phyloP scores from a whole-genome alignment of 257 asterid genomes.

The Galeopsis tetrahit region DNA sequence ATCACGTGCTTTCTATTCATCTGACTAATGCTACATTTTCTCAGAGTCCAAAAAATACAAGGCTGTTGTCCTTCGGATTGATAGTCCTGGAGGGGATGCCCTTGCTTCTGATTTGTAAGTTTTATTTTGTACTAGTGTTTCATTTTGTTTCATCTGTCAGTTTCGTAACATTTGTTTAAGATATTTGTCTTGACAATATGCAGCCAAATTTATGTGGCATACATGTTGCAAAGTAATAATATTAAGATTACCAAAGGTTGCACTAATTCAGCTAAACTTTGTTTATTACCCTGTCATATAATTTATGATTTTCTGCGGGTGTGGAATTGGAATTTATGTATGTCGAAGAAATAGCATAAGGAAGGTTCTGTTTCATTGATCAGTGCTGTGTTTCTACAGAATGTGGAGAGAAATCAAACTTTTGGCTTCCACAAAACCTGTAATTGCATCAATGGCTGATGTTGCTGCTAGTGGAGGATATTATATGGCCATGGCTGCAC shows the following conservation, averaged over 20 bases:
- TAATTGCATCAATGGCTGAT: conserved; percentile 95
- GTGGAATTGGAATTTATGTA: not conserved
- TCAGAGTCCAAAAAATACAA: conserved; percentile 88
- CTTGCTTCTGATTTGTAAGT: conserved; percentile 99
- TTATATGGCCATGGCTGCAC: conserved; percentile 97
- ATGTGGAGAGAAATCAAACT: conserved; percentile 99
- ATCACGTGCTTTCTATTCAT: conserved; percentile 15
- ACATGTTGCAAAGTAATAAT: not conserved
- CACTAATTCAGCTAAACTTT: not conserved
- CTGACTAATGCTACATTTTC: conserved; percentile 26
- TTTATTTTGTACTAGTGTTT: not conserved
- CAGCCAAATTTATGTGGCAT: not conserved
- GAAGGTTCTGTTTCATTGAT: conserved; percentile 25
- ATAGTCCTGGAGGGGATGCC: conserved; percentile 99
- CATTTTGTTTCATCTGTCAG: not conserved
- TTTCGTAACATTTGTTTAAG: not conserved
- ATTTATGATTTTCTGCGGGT: too few species aligned
- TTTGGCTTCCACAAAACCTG: conserved; percentile 88
- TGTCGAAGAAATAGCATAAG: not conserved
- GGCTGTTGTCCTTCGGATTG: conserved; percentile 91
- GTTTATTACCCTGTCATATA: not conserved
- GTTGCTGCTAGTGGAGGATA: conserved; percentile 99
- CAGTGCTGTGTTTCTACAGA: conserved; percentile 51
- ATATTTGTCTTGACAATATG: conserved; percentile 9
- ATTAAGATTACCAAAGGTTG: not conserved